Base-by-base conservation (phyloP, 2,329 filamentous ascomycete species). In the Byssochlamys sp. region DNA sequence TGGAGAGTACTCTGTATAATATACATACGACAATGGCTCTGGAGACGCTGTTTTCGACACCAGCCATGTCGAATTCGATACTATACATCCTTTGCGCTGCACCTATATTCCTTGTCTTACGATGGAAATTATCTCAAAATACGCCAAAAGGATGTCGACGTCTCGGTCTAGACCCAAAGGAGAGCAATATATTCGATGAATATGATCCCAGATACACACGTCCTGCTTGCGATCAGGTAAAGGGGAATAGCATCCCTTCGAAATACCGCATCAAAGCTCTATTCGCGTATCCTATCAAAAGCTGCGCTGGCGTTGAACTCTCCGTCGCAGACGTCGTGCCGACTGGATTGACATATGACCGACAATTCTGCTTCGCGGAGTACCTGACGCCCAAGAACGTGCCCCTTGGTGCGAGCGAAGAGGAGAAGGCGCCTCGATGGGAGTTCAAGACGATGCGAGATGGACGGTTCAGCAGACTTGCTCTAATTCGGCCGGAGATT, bases 231-330 rank as follows among this genome's bases (percentile, higher is more conserved):
- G 49, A 59, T 6, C 57, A 62, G 14, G 66, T 64, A 11, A 74
- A 77, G 56, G 63, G 69, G 35, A 45, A 45, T 45, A 54, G 59
- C 66, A 45, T 70, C 2, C 62, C 63, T 9, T 69, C 72, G 25
- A 70, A 70, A 57, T 79, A 78, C 72, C 73, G 72, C 35, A 75
- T 87, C 53, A 86, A 90, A 70, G 88, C 87, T 57, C 77, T 95
- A 55, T 86, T 85, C 75, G 81, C 91, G 59, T 92, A 94, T 71
- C 91, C 91, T 0, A 75, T 96, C 70, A 92, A 95, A 75, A 90
- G 88, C 57, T 95, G 90, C 70, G 78, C 77, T 57, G 88, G 87
- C 28, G 84, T 95, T 56, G 89, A 94, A 73, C 73, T 96, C 52
- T 75, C 81, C 55, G 75, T 80, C 60, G 83, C 82, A 59, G 81